Evolutionary conservation across 2,329 filamentous ascomycete species (phyloP).

Genomic region (Cladophialophora yegresii): DNA sequence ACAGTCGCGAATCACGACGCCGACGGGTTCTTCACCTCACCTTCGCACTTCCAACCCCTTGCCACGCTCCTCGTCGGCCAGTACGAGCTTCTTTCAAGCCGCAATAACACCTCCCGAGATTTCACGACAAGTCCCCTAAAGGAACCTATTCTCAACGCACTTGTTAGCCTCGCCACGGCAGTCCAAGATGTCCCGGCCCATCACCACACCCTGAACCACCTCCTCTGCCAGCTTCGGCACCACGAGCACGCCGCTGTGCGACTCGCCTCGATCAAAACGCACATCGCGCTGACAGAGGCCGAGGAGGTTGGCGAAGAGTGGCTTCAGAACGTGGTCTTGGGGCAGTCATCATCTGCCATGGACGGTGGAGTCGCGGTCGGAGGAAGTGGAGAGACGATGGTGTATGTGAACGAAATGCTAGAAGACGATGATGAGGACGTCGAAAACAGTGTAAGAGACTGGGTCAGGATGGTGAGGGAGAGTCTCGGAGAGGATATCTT

Average conservation of each 20-base stretch:
- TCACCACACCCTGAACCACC: slow-evolving; percentile 82
- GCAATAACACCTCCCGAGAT: slow-evolving; percentile 32
- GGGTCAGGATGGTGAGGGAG: slow-evolving; percentile 87
- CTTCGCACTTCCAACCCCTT: slow-evolving; percentile 77
- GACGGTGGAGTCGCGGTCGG: slow-evolving; percentile 24
- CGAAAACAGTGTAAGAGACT: slow-evolving; percentile 82
- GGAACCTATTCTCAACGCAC: slow-evolving; percentile 41
- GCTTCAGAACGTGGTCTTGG: slow-evolving; percentile 57
- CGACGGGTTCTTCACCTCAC: slow-evolving; percentile 50
- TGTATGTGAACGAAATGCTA: slow-evolving; percentile 90
- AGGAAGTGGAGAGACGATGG: slow-evolving; percentile 72
- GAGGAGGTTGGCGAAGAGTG: slow-evolving; percentile 82
- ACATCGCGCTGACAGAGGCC: slow-evolving; percentile 73
- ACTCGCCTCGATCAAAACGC: slow-evolving; percentile 76
- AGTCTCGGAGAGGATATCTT: slow-evolving; percentile 75
- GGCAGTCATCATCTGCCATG: slow-evolving; percentile 14
- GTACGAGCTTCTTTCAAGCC: slow-evolving; percentile 49
- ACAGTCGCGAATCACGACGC: slow-evolving; percentile 32
- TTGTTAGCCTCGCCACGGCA: slow-evolving; percentile 56
- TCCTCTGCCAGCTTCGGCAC: slow-evolving; percentile 72
- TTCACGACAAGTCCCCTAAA: not conserved
- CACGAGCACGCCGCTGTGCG: slow-evolving; percentile 71
- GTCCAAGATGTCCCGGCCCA: slow-evolving; percentile 73
- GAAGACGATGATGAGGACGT: slow-evolving; percentile 96
- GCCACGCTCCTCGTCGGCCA: slow-evolving; percentile 70